These are phyloP conservation scores for Mortierella antarctica DNA, from an alignment of 192 early-diverging fungal genomes.

Conservation along the genomic window DNA sequence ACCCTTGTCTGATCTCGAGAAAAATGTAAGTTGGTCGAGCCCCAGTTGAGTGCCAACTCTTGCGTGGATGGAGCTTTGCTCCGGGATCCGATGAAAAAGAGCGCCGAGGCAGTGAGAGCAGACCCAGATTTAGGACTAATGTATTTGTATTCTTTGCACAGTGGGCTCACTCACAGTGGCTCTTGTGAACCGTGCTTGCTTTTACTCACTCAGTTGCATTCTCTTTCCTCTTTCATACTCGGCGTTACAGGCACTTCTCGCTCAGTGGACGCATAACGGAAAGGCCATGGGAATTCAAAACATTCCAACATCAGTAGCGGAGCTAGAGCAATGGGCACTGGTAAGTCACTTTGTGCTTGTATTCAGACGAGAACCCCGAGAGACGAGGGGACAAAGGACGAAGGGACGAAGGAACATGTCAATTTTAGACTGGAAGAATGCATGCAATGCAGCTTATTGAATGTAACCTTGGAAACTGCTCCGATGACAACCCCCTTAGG, in stretches of 20 bases:
- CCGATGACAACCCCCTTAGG: neutral
- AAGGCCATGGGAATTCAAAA: constrained; percentile 56
- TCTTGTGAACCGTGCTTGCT: neutral
- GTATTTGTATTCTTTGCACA: neutral
- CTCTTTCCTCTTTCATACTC: constrained; percentile 3
- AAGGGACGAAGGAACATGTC: too few relatives aligned
- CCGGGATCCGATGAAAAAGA: neutral
- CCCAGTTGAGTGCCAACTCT: neutral
- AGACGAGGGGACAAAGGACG: too few relatives aligned
- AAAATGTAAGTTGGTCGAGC: constrained; percentile 46
- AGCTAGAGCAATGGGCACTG: constrained; percentile 32
- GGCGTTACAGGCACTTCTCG: constrained; percentile 1
- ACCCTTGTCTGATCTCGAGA: constrained; percentile 46
- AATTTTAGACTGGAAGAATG: neutral
- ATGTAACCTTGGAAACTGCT: neutral
- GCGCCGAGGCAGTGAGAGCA: neutral
- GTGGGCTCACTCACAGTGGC: neutral
- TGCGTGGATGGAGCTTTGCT: neutral
- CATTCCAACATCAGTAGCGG: constrained; percentile 49
- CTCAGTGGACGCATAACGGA: constrained; percentile 17
- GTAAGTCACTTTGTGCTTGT: constrained; percentile 14
- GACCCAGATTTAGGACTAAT: too few relatives aligned
- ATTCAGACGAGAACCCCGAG: too few relatives aligned
- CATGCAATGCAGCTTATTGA: neutral
- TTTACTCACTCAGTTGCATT: neutral